Conservation (phyloP, 495 filamentous ascomycete genomes). For the Neurospora tetrasperma region DNA sequence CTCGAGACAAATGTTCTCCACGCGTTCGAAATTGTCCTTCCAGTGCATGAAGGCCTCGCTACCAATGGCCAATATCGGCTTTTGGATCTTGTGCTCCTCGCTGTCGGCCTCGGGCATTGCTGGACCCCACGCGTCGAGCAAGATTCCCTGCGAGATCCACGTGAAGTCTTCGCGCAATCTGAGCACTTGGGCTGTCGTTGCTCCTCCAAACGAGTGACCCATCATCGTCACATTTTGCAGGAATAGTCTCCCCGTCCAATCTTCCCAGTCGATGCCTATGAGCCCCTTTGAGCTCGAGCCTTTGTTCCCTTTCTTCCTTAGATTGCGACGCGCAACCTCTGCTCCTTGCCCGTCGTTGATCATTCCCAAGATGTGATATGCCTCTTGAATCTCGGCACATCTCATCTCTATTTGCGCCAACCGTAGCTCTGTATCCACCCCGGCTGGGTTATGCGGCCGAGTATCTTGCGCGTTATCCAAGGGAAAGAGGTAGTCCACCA, state of each 20-base stretch:
- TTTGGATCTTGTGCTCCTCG: conserved; percentile 33
- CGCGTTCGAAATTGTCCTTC: conserved; percentile 43
- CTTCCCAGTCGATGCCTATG: conserved; percentile 27
- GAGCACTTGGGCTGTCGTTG: conserved; percentile 51
- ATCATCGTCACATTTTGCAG: conserved; percentile 48
- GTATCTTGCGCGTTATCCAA: conserved; percentile 31
- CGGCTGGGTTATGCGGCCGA: conserved; percentile 23
- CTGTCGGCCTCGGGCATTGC: conserved; percentile 22
- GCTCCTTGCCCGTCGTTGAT: conserved; percentile 40
- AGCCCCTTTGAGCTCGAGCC: conserved; percentile 38
- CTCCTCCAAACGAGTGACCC: conserved; percentile 58
- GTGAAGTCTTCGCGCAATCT: conserved; percentile 36
- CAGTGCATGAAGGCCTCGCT: conserved; percentile 54
- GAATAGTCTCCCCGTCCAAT: conserved; percentile 30
- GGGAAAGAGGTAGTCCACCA: conserved; percentile 37
- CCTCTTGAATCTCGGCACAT: conserved; percentile 49
- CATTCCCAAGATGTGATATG: conserved; percentile 43
- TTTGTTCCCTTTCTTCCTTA: conserved; percentile 39
- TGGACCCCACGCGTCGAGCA: conserved; percentile 49
- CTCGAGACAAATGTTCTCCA: conserved; percentile 41
- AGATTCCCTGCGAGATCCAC: conserved; percentile 46
- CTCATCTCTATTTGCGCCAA: conserved; percentile 53
- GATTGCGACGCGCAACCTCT: conserved; percentile 33
- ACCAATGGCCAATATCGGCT: conserved; percentile 47
- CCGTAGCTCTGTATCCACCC: conserved; percentile 31